phyloP scores from a whole-genome alignment of 2,329 filamentous ascomycete species.

The Aschersonia sp. region DNA sequence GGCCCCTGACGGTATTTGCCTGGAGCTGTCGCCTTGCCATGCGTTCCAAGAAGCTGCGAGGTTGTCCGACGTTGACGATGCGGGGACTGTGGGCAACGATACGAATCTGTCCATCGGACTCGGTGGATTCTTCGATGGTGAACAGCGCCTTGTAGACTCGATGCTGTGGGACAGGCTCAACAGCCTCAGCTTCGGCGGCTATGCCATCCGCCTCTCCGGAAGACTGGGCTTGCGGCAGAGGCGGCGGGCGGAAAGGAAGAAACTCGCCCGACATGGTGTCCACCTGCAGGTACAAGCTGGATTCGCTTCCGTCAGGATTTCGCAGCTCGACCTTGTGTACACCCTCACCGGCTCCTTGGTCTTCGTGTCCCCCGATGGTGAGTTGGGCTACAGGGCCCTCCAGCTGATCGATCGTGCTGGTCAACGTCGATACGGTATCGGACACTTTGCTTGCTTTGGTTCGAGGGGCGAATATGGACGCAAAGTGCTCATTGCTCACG shows the following conservation, averaged over 20 bases:
- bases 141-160: slow-evolving; percentile 50
- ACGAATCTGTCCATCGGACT: slow-evolving; percentile 42
- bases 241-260: slow-evolving; percentile 73
- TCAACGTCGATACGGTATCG: slow-evolving; percentile 55
- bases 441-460: slow-evolving; percentile 34
- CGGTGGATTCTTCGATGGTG: slow-evolving; percentile 52
- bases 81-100: slow-evolving; percentile 46
- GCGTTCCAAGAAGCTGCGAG: slow-evolving; percentile 52
- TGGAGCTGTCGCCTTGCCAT: slow-evolving; percentile 50
- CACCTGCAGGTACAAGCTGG: slow-evolving; percentile 49
- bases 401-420: slow-evolving; percentile 41
- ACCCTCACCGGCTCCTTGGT: slow-evolving; percentile 28
- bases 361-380: slow-evolving; percentile 26
- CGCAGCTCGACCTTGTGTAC: slow-evolving; percentile 36
- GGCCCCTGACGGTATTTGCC: slow-evolving; percentile 38
- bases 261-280: slow-evolving; percentile 57
- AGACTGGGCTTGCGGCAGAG: slow-evolving; percentile 51
- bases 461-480: slow-evolving; percentile 61
- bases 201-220: slow-evolving; percentile 21
- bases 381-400: slow-evolving; percentile 42
- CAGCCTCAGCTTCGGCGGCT: slow-evolving; percentile 15
- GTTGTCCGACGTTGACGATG: slow-evolving; percentile 34
- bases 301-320: slow-evolving; percentile 40
- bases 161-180: slow-evolving; percentile 27
- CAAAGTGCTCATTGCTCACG: slow-evolving; percentile 62